Evolutionary conservation across 73 alveolate genomes (phyloP).

Genomic region (Paramecium caudatum): DNA sequence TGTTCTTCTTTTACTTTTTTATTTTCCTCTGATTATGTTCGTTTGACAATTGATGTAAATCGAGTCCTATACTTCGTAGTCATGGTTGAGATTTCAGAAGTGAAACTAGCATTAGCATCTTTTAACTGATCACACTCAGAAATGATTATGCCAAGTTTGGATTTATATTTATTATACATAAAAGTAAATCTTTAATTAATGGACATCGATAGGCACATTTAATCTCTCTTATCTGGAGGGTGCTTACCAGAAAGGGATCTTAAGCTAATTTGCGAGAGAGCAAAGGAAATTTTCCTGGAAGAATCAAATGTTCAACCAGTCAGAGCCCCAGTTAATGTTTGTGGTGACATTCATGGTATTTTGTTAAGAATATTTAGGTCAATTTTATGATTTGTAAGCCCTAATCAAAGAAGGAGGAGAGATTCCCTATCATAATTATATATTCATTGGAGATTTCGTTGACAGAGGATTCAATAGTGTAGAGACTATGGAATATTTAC

Average conservation of each 20-base stretch:
- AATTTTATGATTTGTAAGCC: slow-evolving; percentile 77
- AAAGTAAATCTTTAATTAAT: slow-evolving; percentile 49
- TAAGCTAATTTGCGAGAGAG: slow-evolving; percentile 84
- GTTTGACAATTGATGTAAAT: background rate
- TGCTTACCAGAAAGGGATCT: slow-evolving; percentile 85
- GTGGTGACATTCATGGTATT: slow-evolving; percentile 91
- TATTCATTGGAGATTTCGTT: slow-evolving; percentile 89
- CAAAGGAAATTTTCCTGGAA: slow-evolving; percentile 84
- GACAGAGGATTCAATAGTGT: slow-evolving; percentile 89
- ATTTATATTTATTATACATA: slow-evolving; percentile 7
- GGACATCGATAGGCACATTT: slow-evolving; percentile 64
- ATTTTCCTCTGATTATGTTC: background rate
- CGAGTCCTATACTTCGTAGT: background rate
- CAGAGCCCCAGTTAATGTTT: slow-evolving; percentile 86
- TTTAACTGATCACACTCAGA: slow-evolving; percentile 19
- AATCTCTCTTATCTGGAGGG: slow-evolving; percentile 67
- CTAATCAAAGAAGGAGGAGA: slow-evolving; percentile 78
- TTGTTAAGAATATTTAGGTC: slow-evolving; percentile 65
- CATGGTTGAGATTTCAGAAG: background rate
- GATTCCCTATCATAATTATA: slow-evolving; percentile 91
- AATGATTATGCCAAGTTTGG: background rate
- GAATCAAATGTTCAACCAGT: slow-evolving; percentile 81
- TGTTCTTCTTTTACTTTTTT: background rate
- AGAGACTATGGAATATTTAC: slow-evolving; percentile 78
- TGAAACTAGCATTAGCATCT: slow-evolving; percentile 21